phyloP scores from a whole-genome alignment of 306 rosid species.

The Macrotyloma uniflorum region DNA sequence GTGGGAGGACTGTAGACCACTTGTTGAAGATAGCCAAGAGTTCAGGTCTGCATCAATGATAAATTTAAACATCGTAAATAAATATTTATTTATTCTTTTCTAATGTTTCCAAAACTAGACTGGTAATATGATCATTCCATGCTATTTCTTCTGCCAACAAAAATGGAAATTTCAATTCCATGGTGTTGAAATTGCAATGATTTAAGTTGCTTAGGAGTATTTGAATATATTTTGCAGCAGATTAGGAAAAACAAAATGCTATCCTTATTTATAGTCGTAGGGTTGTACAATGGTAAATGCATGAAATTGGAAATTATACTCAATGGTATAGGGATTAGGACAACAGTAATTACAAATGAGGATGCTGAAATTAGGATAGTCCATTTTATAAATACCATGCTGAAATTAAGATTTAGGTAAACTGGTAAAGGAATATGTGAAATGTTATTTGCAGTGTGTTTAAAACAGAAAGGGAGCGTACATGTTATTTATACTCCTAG shows the following conservation, averaged over 20 bases:
- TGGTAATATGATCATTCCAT: too few species aligned
- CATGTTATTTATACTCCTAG: not conserved
- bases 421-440: not conserved
- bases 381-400: not conserved
- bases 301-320: not conserved
- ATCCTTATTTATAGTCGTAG: not conserved
- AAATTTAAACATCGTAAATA: conserved; percentile 23
- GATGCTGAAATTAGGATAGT: not conserved
- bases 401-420: not conserved
- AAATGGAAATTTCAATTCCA: not conserved
- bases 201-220: not conserved
- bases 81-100: conserved; percentile 18
- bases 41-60: conserved; percentile 63
- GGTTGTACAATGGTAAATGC: not conserved
- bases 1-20: conserved; percentile 76
- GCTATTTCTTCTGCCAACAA: not conserved
- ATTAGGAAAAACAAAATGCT: not conserved
- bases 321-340: not conserved
- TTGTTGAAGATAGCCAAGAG: conserved; percentile 71
- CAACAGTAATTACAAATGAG: not conserved
- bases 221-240: not conserved
- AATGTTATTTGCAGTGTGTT: not conserved
- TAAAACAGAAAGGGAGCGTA: not conserved
- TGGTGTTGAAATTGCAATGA: not conserved
- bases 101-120: not conserved